Conservation (phyloP, 2,329 filamentous ascomycete species). For the Mycosphaerella sp. region DNA sequence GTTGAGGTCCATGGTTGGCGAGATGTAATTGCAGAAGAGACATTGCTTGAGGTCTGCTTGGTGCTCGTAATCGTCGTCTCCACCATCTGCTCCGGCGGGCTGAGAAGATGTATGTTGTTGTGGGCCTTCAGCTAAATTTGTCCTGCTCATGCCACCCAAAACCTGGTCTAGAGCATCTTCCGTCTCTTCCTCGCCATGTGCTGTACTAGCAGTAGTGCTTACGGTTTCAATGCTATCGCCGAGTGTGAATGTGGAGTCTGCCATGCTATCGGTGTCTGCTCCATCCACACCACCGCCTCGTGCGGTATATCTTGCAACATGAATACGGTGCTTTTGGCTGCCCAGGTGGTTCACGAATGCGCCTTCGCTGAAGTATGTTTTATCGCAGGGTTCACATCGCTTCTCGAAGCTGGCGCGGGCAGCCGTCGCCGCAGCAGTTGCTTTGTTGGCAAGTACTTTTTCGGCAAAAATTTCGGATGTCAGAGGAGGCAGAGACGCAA, state of each 20-base stretch:
- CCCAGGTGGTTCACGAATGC: conserved; percentile 87
- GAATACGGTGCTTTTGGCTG: conserved; percentile 80
- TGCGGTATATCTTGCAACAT: conserved; percentile 48
- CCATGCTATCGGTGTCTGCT: conserved; percentile 58
- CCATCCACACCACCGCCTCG: conserved; percentile 48
- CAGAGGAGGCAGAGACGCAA: conserved; percentile 83
- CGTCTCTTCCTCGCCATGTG: conserved; percentile 39
- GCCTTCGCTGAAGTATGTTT: conserved; percentile 95
- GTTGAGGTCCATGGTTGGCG: conserved; percentile 68
- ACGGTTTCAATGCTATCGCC: conserved; percentile 65
- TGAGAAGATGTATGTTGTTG: conserved; percentile 12
- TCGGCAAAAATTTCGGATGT: conserved; percentile 90
- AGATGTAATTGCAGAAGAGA: conserved; percentile 87
- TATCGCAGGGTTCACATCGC: conserved; percentile 72
- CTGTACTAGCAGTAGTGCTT: conserved; percentile 42
- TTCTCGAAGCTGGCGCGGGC: conserved; percentile 86
- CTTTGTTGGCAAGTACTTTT: conserved; percentile 88
- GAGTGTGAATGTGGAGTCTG: conserved; percentile 86
- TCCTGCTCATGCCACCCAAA: conserved; percentile 67
- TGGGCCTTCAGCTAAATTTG: conserved; percentile 43
- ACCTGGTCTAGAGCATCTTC: conserved; percentile 73
- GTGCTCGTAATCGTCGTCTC: conserved; percentile 31
- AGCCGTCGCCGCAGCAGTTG: conserved; percentile 73
- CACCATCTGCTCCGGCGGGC: conserved; percentile 26
- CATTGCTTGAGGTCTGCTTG: conserved; percentile 51